A percentile compares a stretch with the other conserved stretches of the same genome.
These are phyloP conservation scores for Macrocybe gigantea DNA, from an alignment of 768 basidiomycete species.

Conservation along the genomic window DNA sequence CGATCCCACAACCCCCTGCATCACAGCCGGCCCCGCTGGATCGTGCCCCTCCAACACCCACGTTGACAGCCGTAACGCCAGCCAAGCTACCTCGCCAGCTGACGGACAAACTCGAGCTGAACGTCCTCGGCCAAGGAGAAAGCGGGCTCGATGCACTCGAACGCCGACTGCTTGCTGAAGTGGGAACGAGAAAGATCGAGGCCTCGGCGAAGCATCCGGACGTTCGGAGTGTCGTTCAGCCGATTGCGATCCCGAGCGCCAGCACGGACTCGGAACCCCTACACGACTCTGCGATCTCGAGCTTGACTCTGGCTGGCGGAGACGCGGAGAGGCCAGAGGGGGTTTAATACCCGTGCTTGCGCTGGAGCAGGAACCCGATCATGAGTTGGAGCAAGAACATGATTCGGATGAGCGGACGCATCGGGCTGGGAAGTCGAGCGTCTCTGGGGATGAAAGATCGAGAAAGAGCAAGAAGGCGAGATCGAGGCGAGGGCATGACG, in stretches of 20 bases:
- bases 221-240: slow-evolving; percentile 24
- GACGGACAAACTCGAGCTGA: slow-evolving; percentile 4
- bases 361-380: slow-evolving; percentile 14
- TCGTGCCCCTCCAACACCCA: slow-evolving; percentile 44
- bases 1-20: background rate
- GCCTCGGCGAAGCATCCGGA: slow-evolving; percentile 21
- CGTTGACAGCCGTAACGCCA: slow-evolving; percentile 38
- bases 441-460: slow-evolving; percentile 18
- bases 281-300: slow-evolving; percentile 52
- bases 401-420: slow-evolving; percentile 38
- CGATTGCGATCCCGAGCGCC: slow-evolving; percentile 29
- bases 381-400: slow-evolving; percentile 18
- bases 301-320: slow-evolving; percentile 39
- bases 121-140: slow-evolving; percentile 20
- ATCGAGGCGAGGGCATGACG: slow-evolving; percentile 13
- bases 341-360: slow-evolving; percentile 15
- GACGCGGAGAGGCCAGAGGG: slow-evolving; percentile 7
- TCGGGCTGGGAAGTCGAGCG: slow-evolving; percentile 24
- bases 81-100: slow-evolving; percentile 14
- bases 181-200: slow-evolving; percentile 58
- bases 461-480: slow-evolving; percentile 18
- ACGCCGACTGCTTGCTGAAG: slow-evolving; percentile 58
- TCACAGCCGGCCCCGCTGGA: background rate
- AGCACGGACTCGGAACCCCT: slow-evolving; percentile 26
- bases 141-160: slow-evolving; percentile 74